Evolutionary conservation across 495 filamentous ascomycete genomes (phyloP), one percentile per base, ranked within the genome.

Genomic region (Lepidopterella palustris): DNA sequence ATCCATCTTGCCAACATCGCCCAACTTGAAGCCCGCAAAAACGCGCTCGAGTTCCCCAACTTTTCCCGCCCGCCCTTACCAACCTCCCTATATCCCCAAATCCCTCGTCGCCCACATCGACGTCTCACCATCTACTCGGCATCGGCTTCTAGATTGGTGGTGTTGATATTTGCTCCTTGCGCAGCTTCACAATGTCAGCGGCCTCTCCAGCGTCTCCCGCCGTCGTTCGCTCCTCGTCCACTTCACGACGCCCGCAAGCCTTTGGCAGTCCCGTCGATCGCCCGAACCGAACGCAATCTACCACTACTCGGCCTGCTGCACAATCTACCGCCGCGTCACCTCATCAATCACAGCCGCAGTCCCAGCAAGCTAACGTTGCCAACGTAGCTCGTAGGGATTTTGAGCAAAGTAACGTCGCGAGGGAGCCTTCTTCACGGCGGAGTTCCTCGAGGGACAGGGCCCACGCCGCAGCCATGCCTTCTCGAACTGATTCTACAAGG

Each of bases 241-340:
- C 80, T 28, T 81, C 81, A 15, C 77, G 77, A 62, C 78, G 77
- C 39, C 67, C 69, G 58, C 77, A 76, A 25, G 71, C 77, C 40
- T 62, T 72, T 59, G 69, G 69, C 57, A 66, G 74, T 54, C 69
- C 76, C 45, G 66, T 75, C 49, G 80, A 84, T 66, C 71, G 77
- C 57, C 81, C 81, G 45, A 82, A 84, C 66, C 77, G 84, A 56
- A 74, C 82, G 50, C 74, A 78, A 65, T 84, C 81, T 56, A 79
- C 80, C 56, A 74, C 78, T 23, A 70, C 75, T 53, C 75, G 79
- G 63, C 73, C 76, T 59, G 66, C 63, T 71, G 68, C 62, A 60
- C 35, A 68, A 57, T 29, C 67, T 60, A 63, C 69, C 23, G 59
- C 73, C 56, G 48, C 51, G 58, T 68, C 74, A 70, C 59, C 69